A percentile compares a stretch with the other conserved stretches of the same genome.
Evolutionary conservation across 345 rosid genomes (phyloP).

Genomic region (Eutrema heterophyllum): DNA sequence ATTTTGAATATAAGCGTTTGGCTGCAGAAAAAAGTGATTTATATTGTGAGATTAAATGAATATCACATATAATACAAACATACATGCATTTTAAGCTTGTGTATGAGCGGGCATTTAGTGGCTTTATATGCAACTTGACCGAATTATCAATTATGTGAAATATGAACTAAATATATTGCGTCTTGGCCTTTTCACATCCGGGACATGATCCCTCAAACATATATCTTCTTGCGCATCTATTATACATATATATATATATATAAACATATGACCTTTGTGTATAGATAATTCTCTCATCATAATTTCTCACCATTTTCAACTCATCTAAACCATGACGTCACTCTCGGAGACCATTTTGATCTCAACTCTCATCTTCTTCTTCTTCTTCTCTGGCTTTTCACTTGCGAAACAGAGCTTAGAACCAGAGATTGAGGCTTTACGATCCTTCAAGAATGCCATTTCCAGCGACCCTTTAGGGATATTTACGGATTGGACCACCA

Average conservation of each 20-base stretch:
- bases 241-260: background rate
- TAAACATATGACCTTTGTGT: background rate
- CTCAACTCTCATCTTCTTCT: conserved; percentile 16
- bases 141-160: background rate
- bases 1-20: background rate
- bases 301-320: conserved; percentile 13
- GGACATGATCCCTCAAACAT: conserved; percentile 5
- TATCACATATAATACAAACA: background rate
- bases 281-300: background rate
- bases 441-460: conserved; percentile 52
- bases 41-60: background rate
- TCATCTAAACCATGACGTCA: conserved; percentile 13
- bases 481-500: conserved; percentile 51
- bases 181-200: conserved; percentile 30
- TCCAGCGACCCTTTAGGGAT: conserved; percentile 53
- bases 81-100: background rate
- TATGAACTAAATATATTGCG: background rate
- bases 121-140: conserved; percentile 23
- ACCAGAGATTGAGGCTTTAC: conserved; percentile 51
- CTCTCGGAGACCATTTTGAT: conserved; percentile 17
- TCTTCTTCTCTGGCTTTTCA: conserved; percentile 16
- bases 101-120: conserved; percentile 9
- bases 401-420: conserved; percentile 32
- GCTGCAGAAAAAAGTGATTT: background rate
- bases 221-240: background rate